phyloP scores from a whole-genome alignment of 2,329 filamentous ascomycete genomes.

The Alternaria brassicicola region DNA sequence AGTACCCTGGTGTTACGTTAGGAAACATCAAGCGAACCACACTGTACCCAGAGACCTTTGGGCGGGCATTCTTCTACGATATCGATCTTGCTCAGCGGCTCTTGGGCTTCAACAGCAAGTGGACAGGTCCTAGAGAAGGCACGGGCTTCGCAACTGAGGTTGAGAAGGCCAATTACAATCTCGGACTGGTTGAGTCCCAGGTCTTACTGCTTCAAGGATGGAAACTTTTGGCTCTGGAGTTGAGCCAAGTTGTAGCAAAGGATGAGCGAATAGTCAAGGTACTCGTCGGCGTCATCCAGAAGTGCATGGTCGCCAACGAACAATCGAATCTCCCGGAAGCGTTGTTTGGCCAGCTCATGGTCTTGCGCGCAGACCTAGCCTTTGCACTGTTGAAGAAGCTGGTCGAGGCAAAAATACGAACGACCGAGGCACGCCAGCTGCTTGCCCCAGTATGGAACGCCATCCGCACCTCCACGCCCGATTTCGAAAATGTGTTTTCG shows the following conservation, averaged over 20 bases:
- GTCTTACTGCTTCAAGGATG: constrained; percentile 85
- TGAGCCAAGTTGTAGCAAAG: constrained; percentile 68
- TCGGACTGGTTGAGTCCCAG: constrained; percentile 92
- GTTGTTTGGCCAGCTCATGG: constrained; percentile 79
- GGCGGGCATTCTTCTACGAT: constrained; percentile 83
- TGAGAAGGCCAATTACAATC: constrained; percentile 83
- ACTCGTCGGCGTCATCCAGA: constrained; percentile 74
- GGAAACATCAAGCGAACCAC: constrained; percentile 79
- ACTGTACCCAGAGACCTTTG: constrained; percentile 69
- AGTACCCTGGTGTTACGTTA: constrained; percentile 76
- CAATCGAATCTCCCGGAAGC: constrained; percentile 73
- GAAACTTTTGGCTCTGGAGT: constrained; percentile 84
- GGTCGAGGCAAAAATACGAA: constrained; percentile 61
- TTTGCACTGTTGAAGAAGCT: constrained; percentile 83
- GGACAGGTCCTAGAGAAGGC: constrained; percentile 62
- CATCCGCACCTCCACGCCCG: constrained; percentile 59
- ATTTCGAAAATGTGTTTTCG: constrained; percentile 65
- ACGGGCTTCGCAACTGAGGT: constrained; percentile 84
- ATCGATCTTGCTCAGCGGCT: constrained; percentile 75
- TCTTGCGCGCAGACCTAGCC: constrained; percentile 78
- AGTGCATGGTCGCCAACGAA: constrained; percentile 80
- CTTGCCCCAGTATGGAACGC: constrained; percentile 66
- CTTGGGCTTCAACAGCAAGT: constrained; percentile 77
- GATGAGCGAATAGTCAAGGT: constrained; percentile 67
- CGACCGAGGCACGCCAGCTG: constrained; percentile 59